Percentiles rank a stretch among this genome's conserved stretches.
These are phyloP conservation scores for Talaromyces islandicus DNA, from an alignment of 2,329 filamentous ascomycete species.

Conservation along the genomic window DNA sequence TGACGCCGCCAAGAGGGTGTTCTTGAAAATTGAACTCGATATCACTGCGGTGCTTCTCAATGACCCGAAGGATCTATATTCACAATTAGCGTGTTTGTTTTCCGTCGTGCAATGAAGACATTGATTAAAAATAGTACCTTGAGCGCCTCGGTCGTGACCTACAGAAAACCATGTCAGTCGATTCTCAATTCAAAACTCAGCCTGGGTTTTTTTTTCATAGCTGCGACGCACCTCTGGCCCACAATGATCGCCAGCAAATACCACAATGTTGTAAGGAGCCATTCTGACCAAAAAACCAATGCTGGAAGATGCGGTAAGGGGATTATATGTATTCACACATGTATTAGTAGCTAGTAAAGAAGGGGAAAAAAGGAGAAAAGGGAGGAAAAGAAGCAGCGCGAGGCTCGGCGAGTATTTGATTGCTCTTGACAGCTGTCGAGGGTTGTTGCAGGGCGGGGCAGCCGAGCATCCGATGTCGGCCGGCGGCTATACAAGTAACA, in stretches of 20 bases:
- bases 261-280: slow-evolving; percentile 70
- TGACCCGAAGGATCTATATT: slow-evolving; percentile 67
- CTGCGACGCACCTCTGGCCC: slow-evolving; percentile 66
- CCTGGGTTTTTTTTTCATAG: not conserved
- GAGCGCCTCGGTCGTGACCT: slow-evolving; percentile 78
- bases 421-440: not conserved
- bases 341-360: not conserved
- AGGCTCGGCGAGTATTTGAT: not conserved
- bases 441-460: slow-evolving; percentile 2
- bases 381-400: not conserved
- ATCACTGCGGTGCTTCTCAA: slow-evolving; percentile 66
- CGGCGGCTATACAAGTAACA: not conserved
- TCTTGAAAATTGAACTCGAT: slow-evolving; percentile 85
- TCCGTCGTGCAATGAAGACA: not conserved
- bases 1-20: slow-evolving; percentile 84
- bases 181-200: not conserved
- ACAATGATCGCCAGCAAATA: slow-evolving; percentile 78
- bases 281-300: slow-evolving; percentile 39
- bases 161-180: slow-evolving; percentile 13
- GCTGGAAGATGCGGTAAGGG: not conserved
- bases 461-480: slow-evolving; percentile 9
- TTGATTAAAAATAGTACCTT: slow-evolving; percentile 55
- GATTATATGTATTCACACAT: not conserved
- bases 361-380: not conserved
- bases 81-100: not conserved